phyloP scores from a whole-genome alignment of 345 rosid genomes.

The Citrus hindsii region DNA sequence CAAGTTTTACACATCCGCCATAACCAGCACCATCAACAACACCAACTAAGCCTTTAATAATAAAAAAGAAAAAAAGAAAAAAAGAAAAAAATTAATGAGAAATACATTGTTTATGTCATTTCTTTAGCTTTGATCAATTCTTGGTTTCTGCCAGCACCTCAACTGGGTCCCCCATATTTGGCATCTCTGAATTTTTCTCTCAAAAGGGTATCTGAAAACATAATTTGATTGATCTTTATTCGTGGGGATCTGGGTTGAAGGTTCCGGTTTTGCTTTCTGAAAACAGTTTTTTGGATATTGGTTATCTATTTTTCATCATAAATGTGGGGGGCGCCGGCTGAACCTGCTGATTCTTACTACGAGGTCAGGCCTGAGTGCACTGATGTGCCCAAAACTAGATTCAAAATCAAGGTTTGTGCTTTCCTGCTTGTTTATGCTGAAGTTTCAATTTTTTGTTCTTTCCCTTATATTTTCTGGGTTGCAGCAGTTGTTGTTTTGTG shows the following conservation, averaged over 20 bases:
- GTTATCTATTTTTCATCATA: conserved; percentile 16
- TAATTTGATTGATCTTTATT: conserved; percentile 1
- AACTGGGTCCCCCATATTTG: not conserved
- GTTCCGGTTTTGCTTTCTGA: not conserved
- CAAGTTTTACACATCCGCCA: not conserved
- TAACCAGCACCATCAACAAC: not conserved
- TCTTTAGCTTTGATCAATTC: conserved; percentile 4
- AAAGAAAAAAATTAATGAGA: too few species aligned
- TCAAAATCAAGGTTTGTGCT: conserved; percentile 80
- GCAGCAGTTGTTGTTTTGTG: not conserved
- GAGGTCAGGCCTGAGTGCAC: conserved; percentile 91
- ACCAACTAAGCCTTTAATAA: not conserved
- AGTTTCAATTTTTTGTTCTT: not conserved
- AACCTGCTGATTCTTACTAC: conserved; percentile 86
- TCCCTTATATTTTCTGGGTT: not conserved
- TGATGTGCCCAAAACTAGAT: conserved; percentile 84
- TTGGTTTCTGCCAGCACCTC: not conserved
- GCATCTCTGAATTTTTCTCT: not conserved
- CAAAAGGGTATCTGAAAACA: conserved; percentile 7
- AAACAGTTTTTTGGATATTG: not conserved
- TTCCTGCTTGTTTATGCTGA: not conserved
- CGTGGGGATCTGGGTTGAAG: not conserved
- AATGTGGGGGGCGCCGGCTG: conserved; percentile 73
- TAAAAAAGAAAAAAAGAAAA: not conserved
- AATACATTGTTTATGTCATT: not conserved